Percentiles rank a stretch among this genome's conserved stretches.
These are phyloP conservation scores for Aspergillus novofumigatus DNA, from an alignment of 2,329 filamentous ascomycete species.

Conservation along the genomic window DNA sequence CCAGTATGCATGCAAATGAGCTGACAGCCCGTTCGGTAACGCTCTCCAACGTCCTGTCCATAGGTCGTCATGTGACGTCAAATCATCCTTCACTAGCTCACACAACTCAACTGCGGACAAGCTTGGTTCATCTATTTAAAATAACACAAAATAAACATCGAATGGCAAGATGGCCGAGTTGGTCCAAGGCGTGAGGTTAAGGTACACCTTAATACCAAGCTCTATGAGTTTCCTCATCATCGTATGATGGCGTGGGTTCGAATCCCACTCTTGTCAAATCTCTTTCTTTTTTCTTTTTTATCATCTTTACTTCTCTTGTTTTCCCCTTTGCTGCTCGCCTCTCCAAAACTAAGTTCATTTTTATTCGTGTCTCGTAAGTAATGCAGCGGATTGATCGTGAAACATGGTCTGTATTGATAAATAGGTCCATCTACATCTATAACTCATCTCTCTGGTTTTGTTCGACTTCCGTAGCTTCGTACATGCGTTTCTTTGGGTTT, in stretches of 20 bases:
- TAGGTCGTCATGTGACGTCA: background rate
- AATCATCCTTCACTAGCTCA: background rate
- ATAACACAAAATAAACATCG: constrained; percentile 3
- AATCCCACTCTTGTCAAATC: background rate
- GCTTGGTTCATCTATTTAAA: background rate
- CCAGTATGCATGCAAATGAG: background rate
- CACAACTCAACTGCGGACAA: too few relatives aligned
- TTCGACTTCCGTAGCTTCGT: constrained; percentile 36
- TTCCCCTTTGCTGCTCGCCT: background rate
- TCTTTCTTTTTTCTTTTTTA: background rate
- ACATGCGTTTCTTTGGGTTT: constrained; percentile 49
- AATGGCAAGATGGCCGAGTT: constrained; percentile 32
- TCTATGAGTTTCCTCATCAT: background rate
- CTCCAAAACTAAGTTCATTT: background rate
- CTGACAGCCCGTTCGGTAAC: background rate
- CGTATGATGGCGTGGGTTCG: background rate
- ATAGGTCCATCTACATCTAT: constrained; percentile 19
- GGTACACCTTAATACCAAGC: constrained; percentile 10
- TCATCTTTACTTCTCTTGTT: too few relatives aligned
- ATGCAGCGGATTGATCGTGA: background rate
- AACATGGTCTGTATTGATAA: background rate
- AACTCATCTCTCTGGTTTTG: constrained; percentile 36
- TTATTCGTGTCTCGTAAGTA: background rate
- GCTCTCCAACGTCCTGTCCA: background rate
- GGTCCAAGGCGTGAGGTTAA: constrained; percentile 33